Conservation (phyloP, 371 early-diverging fungal genomes). For the Mortierella sp. region DNA sequence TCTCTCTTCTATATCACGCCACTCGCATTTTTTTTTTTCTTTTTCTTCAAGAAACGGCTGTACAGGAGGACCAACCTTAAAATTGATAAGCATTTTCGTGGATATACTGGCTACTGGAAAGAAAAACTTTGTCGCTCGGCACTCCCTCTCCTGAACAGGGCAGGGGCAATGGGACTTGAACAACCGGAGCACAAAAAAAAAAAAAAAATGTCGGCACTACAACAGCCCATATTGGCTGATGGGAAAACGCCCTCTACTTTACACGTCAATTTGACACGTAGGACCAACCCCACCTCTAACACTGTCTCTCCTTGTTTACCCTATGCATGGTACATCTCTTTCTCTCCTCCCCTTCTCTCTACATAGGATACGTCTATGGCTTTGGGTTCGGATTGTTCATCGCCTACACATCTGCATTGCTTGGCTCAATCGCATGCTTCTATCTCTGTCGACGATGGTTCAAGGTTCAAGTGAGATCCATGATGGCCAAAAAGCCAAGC, state of each 20-base stretch:
- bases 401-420: conserved; percentile 69
- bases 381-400: conserved; percentile 68
- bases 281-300: neutral
- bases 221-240: too few relatives aligned
- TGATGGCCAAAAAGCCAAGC: conserved; percentile 64
- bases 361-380: conserved; percentile 71
- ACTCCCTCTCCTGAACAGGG: too few relatives aligned
- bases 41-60: neutral
- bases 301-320: too few relatives aligned
- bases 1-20: too few relatives aligned
- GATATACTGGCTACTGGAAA: too few relatives aligned
- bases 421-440: conserved; percentile 73
- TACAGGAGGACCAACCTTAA: neutral
- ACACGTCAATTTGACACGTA: neutral
- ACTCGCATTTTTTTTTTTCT: too few relatives aligned
- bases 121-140: too few relatives aligned
- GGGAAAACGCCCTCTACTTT: too few relatives aligned
- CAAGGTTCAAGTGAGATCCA: conserved; percentile 57
- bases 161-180: too few relatives aligned
- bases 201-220: too few relatives aligned
- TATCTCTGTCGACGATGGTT: conserved; percentile 63
- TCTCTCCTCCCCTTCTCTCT: neutral
- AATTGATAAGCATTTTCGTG: too few relatives aligned
- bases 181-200: too few relatives aligned
- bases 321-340: neutral